Conservation (phyloP, 108 stramenopile genomes). For the Mayamaea pseudoterrestris region DNA sequence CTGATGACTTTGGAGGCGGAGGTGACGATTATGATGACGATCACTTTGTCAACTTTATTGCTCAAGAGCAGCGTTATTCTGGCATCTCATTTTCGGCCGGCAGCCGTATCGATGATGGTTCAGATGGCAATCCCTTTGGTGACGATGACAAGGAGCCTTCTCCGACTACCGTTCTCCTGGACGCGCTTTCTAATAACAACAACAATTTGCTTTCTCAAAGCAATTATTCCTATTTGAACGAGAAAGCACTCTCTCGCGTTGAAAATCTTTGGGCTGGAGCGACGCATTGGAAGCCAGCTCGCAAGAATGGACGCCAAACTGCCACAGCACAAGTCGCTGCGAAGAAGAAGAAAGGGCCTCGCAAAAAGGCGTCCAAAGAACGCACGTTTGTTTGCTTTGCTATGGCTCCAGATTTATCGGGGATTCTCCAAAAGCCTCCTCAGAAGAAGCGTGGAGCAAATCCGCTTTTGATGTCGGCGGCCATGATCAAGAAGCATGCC, state of each 20-base stretch:
- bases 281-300: conserved; percentile 76
- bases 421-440: conserved; percentile 25
- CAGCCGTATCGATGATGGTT: too few relatives aligned
- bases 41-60: conserved; percentile 12
- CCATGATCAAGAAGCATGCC: conserved; percentile 26
- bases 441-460: conserved; percentile 22
- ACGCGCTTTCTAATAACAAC: conserved; percentile 1
- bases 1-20: conserved; percentile 27
- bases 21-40: conserved; percentile 29
- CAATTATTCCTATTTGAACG: background rate
- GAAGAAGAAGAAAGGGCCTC: conserved; percentile 25
- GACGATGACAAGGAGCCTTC: too few relatives aligned
- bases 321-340: conserved; percentile 22
- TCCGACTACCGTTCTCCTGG: background rate
- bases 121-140: background rate
- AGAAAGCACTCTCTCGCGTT: conserved; percentile 2
- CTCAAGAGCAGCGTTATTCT: conserved; percentile 22
- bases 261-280: conserved; percentile 83
- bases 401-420: conserved; percentile 7
- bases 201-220: too few relatives aligned
- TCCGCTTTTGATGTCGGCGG: conserved; percentile 41
- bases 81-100: conserved; percentile 23
- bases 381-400: conserved; percentile 19
- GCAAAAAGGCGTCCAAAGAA: conserved; percentile 19
- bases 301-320: conserved; percentile 7